Conservation (phyloP, 345 rosid genomes). For the Nephelium lappaceum region DNA sequence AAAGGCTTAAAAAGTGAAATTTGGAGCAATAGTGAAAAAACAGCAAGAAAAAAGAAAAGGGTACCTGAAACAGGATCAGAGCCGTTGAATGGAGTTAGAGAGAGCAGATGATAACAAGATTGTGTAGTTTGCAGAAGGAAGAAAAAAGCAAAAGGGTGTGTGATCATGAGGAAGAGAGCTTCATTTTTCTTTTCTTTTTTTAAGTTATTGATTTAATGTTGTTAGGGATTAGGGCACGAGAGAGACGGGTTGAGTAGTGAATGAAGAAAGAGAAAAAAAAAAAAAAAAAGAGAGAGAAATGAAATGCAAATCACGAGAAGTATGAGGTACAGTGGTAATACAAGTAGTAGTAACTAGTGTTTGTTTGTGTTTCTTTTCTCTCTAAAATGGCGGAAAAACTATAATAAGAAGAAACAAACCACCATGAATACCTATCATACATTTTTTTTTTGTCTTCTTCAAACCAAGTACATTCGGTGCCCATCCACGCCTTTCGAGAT, state of each 20-base stretch:
- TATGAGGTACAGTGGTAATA: background rate
- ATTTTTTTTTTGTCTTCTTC: background rate
- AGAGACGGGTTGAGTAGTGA: constrained; percentile 36
- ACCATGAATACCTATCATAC: background rate
- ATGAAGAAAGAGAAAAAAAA: constrained; percentile 43
- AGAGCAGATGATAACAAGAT: constrained; percentile 5
- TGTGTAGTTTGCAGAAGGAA: too few relatives aligned
- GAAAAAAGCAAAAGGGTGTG: background rate
- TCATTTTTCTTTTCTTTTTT: background rate
- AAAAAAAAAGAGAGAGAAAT: background rate
- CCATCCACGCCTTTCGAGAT: background rate
- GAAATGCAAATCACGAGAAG: constrained; percentile 43
- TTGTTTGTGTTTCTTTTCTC: background rate
- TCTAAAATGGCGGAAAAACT: constrained; percentile 39
- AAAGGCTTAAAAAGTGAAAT: background rate
- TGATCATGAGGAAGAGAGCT: background rate
- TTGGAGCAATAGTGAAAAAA: background rate
- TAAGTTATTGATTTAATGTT: too few relatives aligned
- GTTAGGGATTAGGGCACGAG: constrained; percentile 37
- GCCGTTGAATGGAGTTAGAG: background rate
- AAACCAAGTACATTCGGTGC: background rate
- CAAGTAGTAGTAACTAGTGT: background rate
- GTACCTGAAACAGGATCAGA: constrained; percentile 27
- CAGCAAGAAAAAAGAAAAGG: background rate
- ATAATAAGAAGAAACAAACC: background rate